Evolutionary conservation across 768 basidiomycete genomes (phyloP).

Genomic region (Termitomyces eurrhizus): DNA sequence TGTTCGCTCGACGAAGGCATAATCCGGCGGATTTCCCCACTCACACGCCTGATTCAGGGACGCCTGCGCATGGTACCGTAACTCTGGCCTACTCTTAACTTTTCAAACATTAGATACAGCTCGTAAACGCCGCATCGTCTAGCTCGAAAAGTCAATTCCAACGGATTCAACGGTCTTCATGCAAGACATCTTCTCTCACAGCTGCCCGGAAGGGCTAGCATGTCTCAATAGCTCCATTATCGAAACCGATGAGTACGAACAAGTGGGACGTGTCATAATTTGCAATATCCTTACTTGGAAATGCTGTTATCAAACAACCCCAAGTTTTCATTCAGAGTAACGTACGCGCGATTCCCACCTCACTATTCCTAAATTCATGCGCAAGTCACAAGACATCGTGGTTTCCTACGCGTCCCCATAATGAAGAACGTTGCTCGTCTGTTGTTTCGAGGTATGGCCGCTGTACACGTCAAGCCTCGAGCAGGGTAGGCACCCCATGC

Average conservation of each 20-base stretch:
- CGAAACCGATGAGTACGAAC: conserved; percentile 11
- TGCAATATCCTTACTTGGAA: conserved; percentile 11
- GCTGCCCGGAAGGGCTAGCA: conserved; percentile 4
- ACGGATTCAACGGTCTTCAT: background rate
- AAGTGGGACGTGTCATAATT: conserved; percentile 12
- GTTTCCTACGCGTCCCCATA: background rate
- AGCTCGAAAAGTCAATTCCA: background rate
- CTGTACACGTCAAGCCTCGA: background rate
- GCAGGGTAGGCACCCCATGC: background rate
- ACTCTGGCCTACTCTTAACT: background rate
- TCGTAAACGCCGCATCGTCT: background rate
- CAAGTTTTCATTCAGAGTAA: background rate
- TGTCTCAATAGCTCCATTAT: background rate
- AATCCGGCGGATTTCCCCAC: background rate
- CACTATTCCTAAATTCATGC: background rate
- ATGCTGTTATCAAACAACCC: background rate
- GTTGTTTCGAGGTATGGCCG: background rate
- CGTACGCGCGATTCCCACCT: background rate
- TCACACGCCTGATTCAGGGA: background rate
- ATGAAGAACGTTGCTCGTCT: background rate
- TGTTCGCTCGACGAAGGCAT: background rate
- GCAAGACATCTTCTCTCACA: background rate
- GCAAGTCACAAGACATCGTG: background rate
- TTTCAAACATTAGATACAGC: background rate
- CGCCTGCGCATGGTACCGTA: background rate